Conservation (phyloP, 805 yeast species). For the Dipodascus geniculatus region DNA sequence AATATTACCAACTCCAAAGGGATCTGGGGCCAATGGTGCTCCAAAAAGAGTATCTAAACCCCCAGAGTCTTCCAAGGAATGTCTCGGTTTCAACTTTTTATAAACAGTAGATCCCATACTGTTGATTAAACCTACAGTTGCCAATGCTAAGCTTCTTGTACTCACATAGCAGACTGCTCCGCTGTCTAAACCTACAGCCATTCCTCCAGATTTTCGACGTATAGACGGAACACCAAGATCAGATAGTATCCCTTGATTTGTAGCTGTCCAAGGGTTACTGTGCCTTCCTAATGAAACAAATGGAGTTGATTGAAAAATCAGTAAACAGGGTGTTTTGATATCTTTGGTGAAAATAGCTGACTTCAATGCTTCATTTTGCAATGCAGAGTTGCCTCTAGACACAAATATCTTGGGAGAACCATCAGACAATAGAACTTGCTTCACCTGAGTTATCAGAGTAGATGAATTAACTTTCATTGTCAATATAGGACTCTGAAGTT, state of each 20-base stretch:
- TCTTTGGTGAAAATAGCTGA: not conserved
- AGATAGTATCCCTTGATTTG: not conserved
- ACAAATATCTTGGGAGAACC: not conserved
- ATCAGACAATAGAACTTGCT: not conserved
- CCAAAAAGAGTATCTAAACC: not conserved
- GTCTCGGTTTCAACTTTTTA: not conserved
- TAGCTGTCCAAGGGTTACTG: not conserved
- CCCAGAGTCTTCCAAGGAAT: not conserved
- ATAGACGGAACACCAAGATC: not conserved
- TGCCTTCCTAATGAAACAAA: not conserved
- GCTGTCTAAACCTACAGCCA: not conserved
- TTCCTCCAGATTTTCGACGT: not conserved
- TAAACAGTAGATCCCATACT: not conserved
- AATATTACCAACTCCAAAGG: not conserved
- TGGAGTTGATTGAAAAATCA: not conserved
- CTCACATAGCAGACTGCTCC: not conserved
- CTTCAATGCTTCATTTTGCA: not conserved
- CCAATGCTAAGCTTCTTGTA: not conserved
- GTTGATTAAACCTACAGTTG: not conserved
- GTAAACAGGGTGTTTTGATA: not conserved
- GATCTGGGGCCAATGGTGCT: not conserved
- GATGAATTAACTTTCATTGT: not conserved
- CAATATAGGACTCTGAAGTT: not conserved
- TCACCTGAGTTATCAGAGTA: not conserved
- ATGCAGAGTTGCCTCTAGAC: not conserved